These are phyloP conservation scores for Colletotrichum somersetense DNA, from an alignment of 2,329 filamentous ascomycete genomes.

Conservation along the genomic window DNA sequence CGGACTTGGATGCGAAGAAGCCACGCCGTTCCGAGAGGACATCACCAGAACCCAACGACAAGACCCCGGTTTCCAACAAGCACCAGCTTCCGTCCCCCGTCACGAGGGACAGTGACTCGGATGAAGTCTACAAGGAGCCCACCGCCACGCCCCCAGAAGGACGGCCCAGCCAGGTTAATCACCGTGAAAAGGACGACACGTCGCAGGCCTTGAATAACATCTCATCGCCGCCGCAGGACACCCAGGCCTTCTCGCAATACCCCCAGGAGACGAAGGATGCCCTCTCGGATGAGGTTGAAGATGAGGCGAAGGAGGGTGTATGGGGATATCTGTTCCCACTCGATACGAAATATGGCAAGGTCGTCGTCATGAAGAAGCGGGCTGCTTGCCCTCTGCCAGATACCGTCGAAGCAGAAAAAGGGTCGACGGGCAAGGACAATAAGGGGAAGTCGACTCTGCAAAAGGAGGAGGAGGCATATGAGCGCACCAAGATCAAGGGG, in stretches of 20 bases:
- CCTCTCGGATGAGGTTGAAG: slow-evolving; percentile 84
- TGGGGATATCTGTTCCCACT: slow-evolving; percentile 96
- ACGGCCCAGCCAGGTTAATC: slow-evolving; percentile 66
- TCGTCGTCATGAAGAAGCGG: slow-evolving; percentile 78
- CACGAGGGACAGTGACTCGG: slow-evolving; percentile 68
- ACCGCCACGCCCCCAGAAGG: slow-evolving; percentile 78
- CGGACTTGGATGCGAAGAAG: slow-evolving; percentile 81
- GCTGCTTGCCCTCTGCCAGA: slow-evolving; percentile 75
- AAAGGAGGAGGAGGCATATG: slow-evolving; percentile 71
- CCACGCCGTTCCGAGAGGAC: slow-evolving; percentile 82
- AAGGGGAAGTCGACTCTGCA: slow-evolving; percentile 62
- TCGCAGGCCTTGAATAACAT: slow-evolving; percentile 53
- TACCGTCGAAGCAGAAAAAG: slow-evolving; percentile 54
- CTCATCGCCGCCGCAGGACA: slow-evolving; percentile 74
- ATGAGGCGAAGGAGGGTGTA: slow-evolving; percentile 86
- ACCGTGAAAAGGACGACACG: slow-evolving; percentile 65
- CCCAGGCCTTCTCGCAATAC: slow-evolving; percentile 77
- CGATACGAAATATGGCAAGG: slow-evolving; percentile 77
- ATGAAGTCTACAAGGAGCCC: slow-evolving; percentile 71
- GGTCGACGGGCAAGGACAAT: slow-evolving; percentile 53
- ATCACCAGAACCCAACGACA: slow-evolving; percentile 64
- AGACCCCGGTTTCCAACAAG: slow-evolving; percentile 72
- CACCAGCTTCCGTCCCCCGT: slow-evolving; percentile 85
- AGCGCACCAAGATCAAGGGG: slow-evolving; percentile 71
- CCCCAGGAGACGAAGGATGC: slow-evolving; percentile 74